Percentiles rank a stretch among this genome's conserved stretches.
phyloP scores from a whole-genome alignment of 148 eudicot species.

The Nepenthes mirabilis region DNA sequence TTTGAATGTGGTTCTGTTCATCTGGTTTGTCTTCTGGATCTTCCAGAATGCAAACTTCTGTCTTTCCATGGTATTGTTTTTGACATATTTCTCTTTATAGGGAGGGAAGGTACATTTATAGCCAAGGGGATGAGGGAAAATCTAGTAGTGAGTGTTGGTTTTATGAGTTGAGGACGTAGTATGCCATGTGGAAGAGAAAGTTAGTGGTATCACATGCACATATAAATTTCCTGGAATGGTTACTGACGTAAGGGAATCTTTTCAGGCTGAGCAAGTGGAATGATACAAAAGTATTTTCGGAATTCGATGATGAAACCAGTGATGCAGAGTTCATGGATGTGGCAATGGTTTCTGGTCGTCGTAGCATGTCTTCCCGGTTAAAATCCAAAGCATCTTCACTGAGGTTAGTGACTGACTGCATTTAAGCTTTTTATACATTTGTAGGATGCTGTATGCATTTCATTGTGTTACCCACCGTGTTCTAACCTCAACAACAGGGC shows the following conservation, averaged over 20 bases:
- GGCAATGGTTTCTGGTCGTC: constrained; percentile 33
- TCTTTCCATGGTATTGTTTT: too few species aligned
- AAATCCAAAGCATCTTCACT: constrained; percentile 47
- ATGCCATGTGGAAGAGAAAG: too few species aligned
- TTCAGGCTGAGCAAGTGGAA: constrained; percentile 88
- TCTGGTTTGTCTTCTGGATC: background rate
- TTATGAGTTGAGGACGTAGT: too few species aligned
- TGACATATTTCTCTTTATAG: too few species aligned
- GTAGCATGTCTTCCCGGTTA: constrained; percentile 32
- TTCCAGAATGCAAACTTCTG: background rate
- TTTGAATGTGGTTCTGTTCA: background rate
- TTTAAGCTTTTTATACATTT: background rate
- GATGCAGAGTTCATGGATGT: constrained; percentile 45
- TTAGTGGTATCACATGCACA: too few species aligned
- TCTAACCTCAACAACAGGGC: background rate
- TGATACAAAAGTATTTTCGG: constrained; percentile 83
- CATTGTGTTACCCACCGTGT: background rate
- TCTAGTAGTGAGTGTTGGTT: too few species aligned
- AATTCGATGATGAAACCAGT: constrained; percentile 53
- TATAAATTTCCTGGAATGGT: too few species aligned
- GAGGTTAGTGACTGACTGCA: constrained; percentile 27
- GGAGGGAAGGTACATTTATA: too few species aligned
- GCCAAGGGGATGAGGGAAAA: too few species aligned
- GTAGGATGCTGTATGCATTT: background rate
- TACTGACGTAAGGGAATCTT: background rate